Percentiles rank a stretch among this genome's conserved stretches.
Conservation (phyloP, 331 rosid genomes). For the Arachis monticola region DNA sequence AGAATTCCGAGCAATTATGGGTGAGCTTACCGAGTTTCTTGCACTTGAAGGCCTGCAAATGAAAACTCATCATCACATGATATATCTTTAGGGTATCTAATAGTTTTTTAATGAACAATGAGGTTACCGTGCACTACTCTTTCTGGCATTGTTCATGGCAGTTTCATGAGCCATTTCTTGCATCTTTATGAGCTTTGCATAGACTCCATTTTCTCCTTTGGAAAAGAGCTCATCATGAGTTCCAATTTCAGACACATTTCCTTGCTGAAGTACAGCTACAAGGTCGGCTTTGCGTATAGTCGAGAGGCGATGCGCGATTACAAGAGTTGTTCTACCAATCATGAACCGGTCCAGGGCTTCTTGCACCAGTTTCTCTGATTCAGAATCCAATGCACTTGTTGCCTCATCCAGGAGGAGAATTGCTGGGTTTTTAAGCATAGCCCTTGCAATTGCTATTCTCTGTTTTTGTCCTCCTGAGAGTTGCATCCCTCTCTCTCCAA, state of each 20-base stretch:
- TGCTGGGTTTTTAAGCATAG: conserved; percentile 93
- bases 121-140: conserved; percentile 92
- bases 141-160: conserved; percentile 89
- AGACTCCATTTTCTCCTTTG: conserved; percentile 88
- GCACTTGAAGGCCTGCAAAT: conserved; percentile 96
- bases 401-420: conserved; percentile 90
- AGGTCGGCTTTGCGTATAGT: conserved; percentile 98
- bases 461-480: conserved; percentile 98
- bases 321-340: conserved; percentile 99
- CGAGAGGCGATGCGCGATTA: conserved; percentile 97
- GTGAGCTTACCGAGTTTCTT: conserved; percentile 98
- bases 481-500: conserved; percentile 93
- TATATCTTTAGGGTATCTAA: neutral
- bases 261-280: conserved; percentile 95
- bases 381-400: conserved; percentile 98
- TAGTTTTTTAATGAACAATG: neutral
- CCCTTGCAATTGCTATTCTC: conserved; percentile 95
- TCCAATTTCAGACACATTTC: conserved; percentile 91
- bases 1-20: conserved; percentile 93
- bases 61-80: conserved; percentile 29
- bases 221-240: conserved; percentile 91
- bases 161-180: conserved; percentile 96
- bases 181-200: conserved; percentile 92
- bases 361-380: conserved; percentile 95
- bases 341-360: conserved; percentile 98